These are phyloP conservation scores for Fraxinus sp. DNA, from an alignment of 305 asterid genomes.

Conservation along the genomic window DNA sequence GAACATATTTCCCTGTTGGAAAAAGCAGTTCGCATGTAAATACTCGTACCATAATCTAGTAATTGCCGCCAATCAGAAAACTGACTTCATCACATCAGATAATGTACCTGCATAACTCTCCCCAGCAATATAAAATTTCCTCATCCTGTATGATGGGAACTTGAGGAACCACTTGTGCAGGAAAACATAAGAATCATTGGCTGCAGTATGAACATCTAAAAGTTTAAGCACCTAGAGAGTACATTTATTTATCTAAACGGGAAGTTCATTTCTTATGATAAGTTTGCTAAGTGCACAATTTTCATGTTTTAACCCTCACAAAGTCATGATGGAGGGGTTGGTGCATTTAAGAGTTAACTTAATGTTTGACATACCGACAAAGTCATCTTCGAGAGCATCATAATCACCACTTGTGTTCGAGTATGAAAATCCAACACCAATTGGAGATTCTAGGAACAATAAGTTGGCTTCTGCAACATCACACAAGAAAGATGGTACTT, in stretches of 20 bases:
- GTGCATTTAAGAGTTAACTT: background rate
- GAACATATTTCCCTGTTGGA: constrained; percentile 62
- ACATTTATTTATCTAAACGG: background rate
- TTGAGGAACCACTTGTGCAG: constrained; percentile 82
- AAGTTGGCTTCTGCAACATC: constrained; percentile 80
- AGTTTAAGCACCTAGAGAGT: background rate
- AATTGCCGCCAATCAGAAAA: background rate
- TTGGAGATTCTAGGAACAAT: constrained; percentile 85
- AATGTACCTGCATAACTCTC: constrained; percentile 71
- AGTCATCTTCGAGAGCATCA: constrained; percentile 71
- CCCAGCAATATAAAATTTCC: constrained; percentile 69
- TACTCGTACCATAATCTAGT: too few relatives aligned
- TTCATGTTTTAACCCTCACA: background rate
- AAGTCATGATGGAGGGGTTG: background rate
- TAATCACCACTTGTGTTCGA: constrained; percentile 71
- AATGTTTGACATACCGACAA: constrained; percentile 52
- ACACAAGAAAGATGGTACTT: constrained; percentile 17
- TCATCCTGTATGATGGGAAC: constrained; percentile 69
- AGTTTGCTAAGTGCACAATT: background rate
- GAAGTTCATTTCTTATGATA: background rate
- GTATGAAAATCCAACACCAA: constrained; percentile 94
- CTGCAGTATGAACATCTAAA: constrained; percentile 36
- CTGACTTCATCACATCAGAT: background rate
- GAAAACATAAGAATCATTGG: constrained; percentile 78
- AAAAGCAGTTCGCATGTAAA: too few relatives aligned